Base-by-base conservation (phyloP, 2,329 filamentous ascomycete species). In the Aspergillus nomiae region DNA sequence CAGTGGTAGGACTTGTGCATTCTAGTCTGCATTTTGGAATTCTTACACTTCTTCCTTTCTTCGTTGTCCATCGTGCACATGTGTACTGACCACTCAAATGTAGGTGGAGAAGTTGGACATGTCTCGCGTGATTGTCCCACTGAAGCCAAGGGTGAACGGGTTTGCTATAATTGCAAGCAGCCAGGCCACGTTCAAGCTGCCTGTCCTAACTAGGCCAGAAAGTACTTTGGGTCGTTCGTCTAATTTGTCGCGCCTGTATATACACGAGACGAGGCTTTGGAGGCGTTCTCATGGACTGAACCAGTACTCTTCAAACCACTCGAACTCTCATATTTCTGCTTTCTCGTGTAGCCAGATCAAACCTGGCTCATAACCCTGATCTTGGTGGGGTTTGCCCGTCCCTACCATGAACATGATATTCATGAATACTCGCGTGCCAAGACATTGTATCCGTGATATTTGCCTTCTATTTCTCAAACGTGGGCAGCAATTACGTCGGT, bases 111-210 rank as follows among this genome's bases (percentile, higher is more conserved):
- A 85, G 91, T 94, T 72, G 94, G 95, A 67, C 94, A 98, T 82
- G 89, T 97, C 80, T 96, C 92, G 70, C 91, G 94, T 70, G 95
- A 99, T 82, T 99, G 95, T 87, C 91, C 94, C 73, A 94, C 94
- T 78, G 94, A 97, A 83, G 91, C 92, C 64, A 87, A 89, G 72
- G 87, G 88, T 76, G 94, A 98, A 87, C 94, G 96, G 80, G 93
- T 97, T 78, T 99, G 95, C 90, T 99, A 99, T 88, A 96, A 96
- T 86, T 98, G 88, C 86, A 89, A 89, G 83, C 86, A 90, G 80
- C 86, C 88, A 71, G 94, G 94, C 73, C 94, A 97, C 83, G 90
- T 98, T 78, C 94, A 97, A 88, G 89, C 92, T 73, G 88, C 91
- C 75, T 99, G 95, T 90, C 92, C 94, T 76, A 93, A 91, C 85